Conservation (phyloP, 352 stramenopile species). For the Phytopythium sindhum region DNA sequence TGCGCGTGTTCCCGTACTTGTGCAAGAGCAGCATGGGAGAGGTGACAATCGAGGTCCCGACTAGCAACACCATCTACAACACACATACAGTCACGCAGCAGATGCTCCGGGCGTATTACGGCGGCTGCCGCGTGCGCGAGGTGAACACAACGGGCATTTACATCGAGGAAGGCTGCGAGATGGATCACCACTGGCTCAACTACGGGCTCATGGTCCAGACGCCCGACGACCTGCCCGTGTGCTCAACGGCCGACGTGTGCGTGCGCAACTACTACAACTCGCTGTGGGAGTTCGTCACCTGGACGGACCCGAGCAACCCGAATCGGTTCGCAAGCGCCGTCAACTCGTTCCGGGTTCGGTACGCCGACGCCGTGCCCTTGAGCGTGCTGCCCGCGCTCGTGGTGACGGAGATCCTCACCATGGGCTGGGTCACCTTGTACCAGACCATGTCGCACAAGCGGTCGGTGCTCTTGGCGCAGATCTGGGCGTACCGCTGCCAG, state of each 20-base stretch:
- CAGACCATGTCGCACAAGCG: neutral
- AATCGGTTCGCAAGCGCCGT: conserved; percentile 15
- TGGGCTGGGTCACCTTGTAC: neutral
- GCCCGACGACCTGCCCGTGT: conserved; percentile 23
- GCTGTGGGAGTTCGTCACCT: conserved; percentile 17
- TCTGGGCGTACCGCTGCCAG: conserved; percentile 26
- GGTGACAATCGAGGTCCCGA: conserved; percentile 9
- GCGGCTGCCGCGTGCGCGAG: conserved; percentile 8
- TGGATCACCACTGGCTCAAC: conserved; percentile 12
- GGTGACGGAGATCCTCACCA: neutral
- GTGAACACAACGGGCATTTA: conserved; percentile 11
- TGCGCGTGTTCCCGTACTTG: conserved; percentile 24
- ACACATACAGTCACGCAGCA: conserved; percentile 11
- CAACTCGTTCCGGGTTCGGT: conserved; percentile 19
- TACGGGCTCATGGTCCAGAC: conserved; percentile 27
- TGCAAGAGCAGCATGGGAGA: conserved; percentile 15
- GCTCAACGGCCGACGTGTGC: conserved; percentile 20
- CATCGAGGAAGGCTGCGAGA: conserved; percentile 7
- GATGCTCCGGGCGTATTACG: conserved; percentile 18
- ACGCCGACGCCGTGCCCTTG: conserved; percentile 12
- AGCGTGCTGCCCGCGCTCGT: neutral
- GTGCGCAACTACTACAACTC: conserved; percentile 31
- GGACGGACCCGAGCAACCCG: neutral
- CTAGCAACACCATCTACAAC: conserved; percentile 14
- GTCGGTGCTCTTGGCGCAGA: conserved; percentile 24